Base-by-base conservation (phyloP, 139 green algal species). In the Trebouxia sp. region DNA sequence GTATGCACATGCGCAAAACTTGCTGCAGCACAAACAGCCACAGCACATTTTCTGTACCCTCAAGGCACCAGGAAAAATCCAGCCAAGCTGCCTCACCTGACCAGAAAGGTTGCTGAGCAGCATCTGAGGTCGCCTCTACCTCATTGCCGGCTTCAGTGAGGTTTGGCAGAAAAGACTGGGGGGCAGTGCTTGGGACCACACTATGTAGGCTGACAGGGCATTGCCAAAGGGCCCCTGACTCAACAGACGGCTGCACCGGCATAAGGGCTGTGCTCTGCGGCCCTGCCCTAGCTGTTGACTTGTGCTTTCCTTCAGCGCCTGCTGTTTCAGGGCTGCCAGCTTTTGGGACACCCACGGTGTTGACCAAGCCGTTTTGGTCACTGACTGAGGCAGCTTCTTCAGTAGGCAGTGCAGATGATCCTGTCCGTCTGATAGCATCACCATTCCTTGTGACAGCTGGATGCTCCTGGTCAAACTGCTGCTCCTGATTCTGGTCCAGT, bases 191-290 rank as follows among this genome's bases (percentile, higher is more conserved):
- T 2, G 32, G n/a, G 32, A 65, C 42, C 12, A 79, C n/a, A 41
- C 74, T 79, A 39, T 79, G 74, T 42, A 62, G 30, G 32, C 48
- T 65, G 74, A 79, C 11, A 30, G 62, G 62, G 20, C 56, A 67
- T 37, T 67, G 56, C 56, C 56, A 67, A 28, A 38, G 26, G 22
- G 56, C 56, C 56, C 38, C 62, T 72, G 62, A 15, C 12, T 28
- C 42, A 43, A 24, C 47, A 56, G 3, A 24, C 45, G 74, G n/a
- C 22, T 47, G 74, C 74, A 65, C 20, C 32, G 42, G 62, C 62
- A 72, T 72, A 32, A 72, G 15, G 32, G 62, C 62, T 72, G 62
- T 72, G 32, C 62, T 72, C 5, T 37, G 26, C 35, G 62, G 15
- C 6, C 28, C 62, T 45, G 62, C 32, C 17, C 11, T 72, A n/a